phyloP scores from a whole-genome alignment of 1,284 basidiomycete species.

The Ustilago cynodontis region DNA sequence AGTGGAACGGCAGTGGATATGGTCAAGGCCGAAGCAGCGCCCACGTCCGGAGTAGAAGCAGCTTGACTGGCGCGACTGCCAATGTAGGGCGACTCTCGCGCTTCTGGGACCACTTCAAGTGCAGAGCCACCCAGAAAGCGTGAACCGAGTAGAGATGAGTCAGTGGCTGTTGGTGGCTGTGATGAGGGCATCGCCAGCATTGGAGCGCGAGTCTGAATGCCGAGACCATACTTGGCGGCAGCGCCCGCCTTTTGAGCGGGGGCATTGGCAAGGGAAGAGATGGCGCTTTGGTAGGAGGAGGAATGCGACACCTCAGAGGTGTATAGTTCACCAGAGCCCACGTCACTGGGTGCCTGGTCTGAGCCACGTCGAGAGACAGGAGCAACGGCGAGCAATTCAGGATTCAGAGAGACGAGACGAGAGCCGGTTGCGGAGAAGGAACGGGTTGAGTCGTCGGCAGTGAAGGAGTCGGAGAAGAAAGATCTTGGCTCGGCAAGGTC shows the following conservation, averaged over 20 bases:
- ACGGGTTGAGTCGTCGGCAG: conserved; percentile 12
- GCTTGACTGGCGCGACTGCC: conserved; percentile 28
- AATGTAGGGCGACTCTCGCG: conserved; percentile 36
- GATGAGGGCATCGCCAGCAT: conserved; percentile 5
- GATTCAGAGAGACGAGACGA: conserved; percentile 8
- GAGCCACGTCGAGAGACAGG: conserved; percentile 15
- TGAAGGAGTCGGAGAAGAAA: conserved; percentile 35
- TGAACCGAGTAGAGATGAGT: neutral
- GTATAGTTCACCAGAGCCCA: conserved; percentile 7
- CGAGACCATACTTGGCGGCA: conserved; percentile 29
- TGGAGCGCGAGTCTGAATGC: conserved; percentile 25
- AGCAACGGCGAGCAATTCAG: neutral
- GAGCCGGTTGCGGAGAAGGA: conserved; percentile 17
- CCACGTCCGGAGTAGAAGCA: conserved; percentile 21
- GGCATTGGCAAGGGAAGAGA: conserved; percentile 16
- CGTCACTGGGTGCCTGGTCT: conserved; percentile 20
- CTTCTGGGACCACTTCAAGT: conserved; percentile 33
- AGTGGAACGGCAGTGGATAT: conserved; percentile 29
- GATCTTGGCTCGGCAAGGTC: conserved; percentile 22
- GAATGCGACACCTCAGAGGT: conserved; percentile 24
- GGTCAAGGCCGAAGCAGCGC: conserved; percentile 15
- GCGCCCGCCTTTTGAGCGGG: neutral
- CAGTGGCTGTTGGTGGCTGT: neutral
- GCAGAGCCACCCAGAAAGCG: conserved; percentile 27
- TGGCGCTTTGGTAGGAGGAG: conserved; percentile 33